These are phyloP conservation scores for Meripilus lineatus DNA, from an alignment of 1,284 basidiomycete species.

Conservation along the genomic window DNA sequence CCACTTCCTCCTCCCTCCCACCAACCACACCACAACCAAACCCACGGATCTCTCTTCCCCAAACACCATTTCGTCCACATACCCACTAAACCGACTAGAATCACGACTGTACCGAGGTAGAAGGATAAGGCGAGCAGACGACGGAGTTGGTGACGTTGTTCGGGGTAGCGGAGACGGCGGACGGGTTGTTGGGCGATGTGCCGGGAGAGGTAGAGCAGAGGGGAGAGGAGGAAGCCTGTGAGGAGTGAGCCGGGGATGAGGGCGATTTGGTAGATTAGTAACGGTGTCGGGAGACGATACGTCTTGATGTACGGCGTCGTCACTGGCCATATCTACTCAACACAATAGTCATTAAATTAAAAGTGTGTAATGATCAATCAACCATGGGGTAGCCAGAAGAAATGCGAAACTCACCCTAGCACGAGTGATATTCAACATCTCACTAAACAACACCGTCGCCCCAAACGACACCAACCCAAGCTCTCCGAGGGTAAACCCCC, in stretches of 20 bases:
- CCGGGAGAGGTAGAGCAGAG: slow-evolving; percentile 88
- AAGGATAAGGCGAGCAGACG: slow-evolving; percentile 85
- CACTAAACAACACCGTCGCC: slow-evolving; percentile 84
- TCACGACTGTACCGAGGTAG: slow-evolving; percentile 73
- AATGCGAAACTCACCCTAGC: slow-evolving; percentile 48
- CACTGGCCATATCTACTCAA: slow-evolving; percentile 68
- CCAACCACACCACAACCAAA: slow-evolving; percentile 79
- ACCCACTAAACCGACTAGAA: slow-evolving; percentile 85
- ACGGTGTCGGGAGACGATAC: slow-evolving; percentile 88
- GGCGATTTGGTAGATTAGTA: slow-evolving; percentile 90
- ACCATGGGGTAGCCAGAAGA: neutral
- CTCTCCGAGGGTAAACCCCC: slow-evolving; percentile 94
- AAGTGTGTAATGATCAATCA: slow-evolving; percentile 3
- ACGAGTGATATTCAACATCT: slow-evolving; percentile 78
- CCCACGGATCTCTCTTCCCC: slow-evolving; percentile 81
- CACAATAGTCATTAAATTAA: slow-evolving; percentile 14
- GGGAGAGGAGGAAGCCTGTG: slow-evolving; percentile 91
- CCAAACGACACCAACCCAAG: slow-evolving; percentile 85
- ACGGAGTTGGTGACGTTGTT: slow-evolving; percentile 83
- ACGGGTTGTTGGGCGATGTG: slow-evolving; percentile 90
- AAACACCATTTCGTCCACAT: slow-evolving; percentile 92
- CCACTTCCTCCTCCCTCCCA: slow-evolving; percentile 78
- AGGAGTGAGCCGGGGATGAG: slow-evolving; percentile 91
- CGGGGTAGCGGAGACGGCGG: slow-evolving; percentile 84
- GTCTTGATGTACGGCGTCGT: slow-evolving; percentile 89